These are phyloP conservation scores for Adansonia grandidieri DNA, from an alignment of 441 rosid species.

Conservation along the genomic window DNA sequence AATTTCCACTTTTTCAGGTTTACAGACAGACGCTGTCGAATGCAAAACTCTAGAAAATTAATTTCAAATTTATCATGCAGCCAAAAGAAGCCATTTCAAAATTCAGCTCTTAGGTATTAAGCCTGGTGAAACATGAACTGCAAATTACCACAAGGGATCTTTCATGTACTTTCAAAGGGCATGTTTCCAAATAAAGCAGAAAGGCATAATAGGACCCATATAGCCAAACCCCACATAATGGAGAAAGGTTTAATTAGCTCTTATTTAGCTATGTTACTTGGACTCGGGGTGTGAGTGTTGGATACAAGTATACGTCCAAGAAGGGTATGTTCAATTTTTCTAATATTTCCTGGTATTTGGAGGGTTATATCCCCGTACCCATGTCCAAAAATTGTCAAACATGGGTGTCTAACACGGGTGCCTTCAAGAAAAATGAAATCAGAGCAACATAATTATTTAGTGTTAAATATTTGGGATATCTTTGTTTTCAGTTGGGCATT, in stretches of 20 bases:
- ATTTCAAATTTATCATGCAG: constrained; percentile 16
- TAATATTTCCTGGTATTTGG: no score
- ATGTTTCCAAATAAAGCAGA: not conserved
- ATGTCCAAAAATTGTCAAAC: no score
- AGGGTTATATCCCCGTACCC: no score
- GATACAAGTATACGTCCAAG: no score
- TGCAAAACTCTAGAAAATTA: not conserved
- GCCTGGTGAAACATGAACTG: constrained; percentile 4
- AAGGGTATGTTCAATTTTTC: no score
- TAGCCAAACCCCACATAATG: not conserved
- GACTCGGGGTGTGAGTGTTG: no score
- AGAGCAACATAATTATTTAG: not conserved
- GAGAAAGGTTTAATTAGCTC: not conserved
- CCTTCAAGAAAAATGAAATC: no score
- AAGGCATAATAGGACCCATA: not conserved
- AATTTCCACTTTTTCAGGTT: not conserved
- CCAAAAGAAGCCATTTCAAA: not conserved
- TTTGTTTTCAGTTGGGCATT: not conserved
- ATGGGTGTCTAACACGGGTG: no score
- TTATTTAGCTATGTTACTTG: no score
- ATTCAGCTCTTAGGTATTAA: not conserved
- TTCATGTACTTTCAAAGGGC: not conserved
- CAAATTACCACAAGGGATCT: constrained; percentile 1
- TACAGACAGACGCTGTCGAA: not conserved
- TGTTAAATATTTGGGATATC: not conserved